Evolutionary conservation across 108 stramenopile species (phyloP).

Genomic region (Cyclotella atomus): DNA sequence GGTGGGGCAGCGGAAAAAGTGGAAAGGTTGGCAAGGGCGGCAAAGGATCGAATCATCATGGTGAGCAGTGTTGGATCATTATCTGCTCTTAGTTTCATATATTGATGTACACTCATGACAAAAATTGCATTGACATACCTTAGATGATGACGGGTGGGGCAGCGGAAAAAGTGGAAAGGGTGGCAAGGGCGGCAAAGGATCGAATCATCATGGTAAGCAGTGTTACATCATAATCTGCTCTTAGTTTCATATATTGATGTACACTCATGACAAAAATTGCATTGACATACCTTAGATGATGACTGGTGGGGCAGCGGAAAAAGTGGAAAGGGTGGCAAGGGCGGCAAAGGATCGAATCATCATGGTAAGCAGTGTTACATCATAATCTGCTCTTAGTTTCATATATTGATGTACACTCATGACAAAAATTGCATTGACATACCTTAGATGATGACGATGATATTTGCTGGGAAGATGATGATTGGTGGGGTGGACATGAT

Average conservation of each 20-base stretch:
- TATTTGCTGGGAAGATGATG: constrained; percentile 4
- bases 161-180: neutral
- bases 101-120: no score
- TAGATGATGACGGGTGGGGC: neutral
- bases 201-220: no score
- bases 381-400: no score
- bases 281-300: neutral
- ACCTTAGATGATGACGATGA: neutral
- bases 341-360: neutral
- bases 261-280: neutral
- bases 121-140: neutral
- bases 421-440: neutral
- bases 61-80: no score
- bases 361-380: neutral
- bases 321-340: constrained; percentile 1
- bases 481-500: neutral
- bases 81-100: no score
- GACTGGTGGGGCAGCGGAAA: neutral
- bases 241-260: no score
- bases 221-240: no score
- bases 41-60: neutral
- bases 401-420: neutral
- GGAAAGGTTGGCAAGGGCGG: neutral
- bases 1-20: neutral
- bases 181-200: neutral